Percentiles rank a stretch among this genome's conserved stretches.
Evolutionary conservation across 2,329 filamentous ascomycete species (phyloP).

Genomic region (Pseudogymnoascus sp.): DNA sequence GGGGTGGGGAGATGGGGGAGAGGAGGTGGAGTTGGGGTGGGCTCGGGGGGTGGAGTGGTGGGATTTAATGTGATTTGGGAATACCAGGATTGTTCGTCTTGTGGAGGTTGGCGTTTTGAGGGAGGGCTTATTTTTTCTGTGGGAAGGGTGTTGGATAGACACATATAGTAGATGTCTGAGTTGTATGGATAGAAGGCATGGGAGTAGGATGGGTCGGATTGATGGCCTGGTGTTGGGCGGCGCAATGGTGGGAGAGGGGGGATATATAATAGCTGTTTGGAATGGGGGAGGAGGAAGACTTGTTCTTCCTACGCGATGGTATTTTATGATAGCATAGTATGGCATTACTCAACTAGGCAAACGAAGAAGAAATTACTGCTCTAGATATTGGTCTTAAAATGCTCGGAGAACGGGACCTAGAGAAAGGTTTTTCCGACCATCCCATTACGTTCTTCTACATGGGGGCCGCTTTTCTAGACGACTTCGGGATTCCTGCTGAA

Average conservation of each 20-base stretch:
- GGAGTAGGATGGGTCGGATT: neutral
- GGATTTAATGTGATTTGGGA: constrained; percentile 2
- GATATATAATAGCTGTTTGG: constrained; percentile 5
- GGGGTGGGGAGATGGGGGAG: too few species aligned
- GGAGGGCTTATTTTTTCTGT: neutral
- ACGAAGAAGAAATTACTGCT: neutral
- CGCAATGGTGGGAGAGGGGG: neutral
- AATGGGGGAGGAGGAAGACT: neutral
- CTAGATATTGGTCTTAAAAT: neutral
- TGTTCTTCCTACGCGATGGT: neutral
- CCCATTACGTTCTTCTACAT: too few species aligned
- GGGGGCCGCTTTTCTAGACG: too few species aligned
- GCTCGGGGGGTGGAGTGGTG: neutral
- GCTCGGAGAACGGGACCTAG: too few species aligned
- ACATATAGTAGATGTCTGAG: constrained; percentile 1
- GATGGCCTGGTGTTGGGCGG: neutral
- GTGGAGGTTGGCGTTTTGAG: neutral
- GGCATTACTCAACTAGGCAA: constrained; percentile 1
- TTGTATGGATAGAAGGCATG: constrained; percentile 1
- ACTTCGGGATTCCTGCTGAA: too few species aligned
- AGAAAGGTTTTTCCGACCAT: too few species aligned
- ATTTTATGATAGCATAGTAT: constrained; percentile 1
- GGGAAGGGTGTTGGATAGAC: constrained; percentile 1
- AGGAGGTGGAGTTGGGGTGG: neutral
- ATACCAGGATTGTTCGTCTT: neutral